A percentile compares a stretch with the other conserved stretches of the same genome.
These are phyloP conservation scores for Pythium coloratum DNA, from an alignment of 352 stramenopile genomes.

Conservation along the genomic window DNA sequence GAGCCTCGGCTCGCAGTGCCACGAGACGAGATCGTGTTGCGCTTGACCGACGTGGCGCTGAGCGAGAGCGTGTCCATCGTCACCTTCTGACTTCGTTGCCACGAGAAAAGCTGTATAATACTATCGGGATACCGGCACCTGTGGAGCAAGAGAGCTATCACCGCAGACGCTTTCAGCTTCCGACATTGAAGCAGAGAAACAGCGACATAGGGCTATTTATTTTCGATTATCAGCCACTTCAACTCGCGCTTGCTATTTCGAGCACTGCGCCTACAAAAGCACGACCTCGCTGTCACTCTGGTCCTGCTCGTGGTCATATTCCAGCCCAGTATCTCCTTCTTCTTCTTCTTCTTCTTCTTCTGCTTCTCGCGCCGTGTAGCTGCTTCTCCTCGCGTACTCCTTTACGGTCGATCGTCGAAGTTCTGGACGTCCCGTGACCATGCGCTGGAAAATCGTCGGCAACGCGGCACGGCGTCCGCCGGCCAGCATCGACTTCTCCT, in stretches of 20 bases:
- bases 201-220: neutral
- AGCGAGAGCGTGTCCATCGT: constrained; percentile 26
- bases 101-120: neutral
- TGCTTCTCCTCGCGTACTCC: constrained; percentile 19
- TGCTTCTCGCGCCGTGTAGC: constrained; percentile 17
- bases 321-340: neutral
- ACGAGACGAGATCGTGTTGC: constrained; percentile 40
- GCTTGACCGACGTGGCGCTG: constrained; percentile 23
- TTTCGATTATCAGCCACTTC: neutral
- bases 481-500: constrained; percentile 11
- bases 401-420: neutral
- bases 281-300: neutral
- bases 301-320: neutral
- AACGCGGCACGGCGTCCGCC: constrained; percentile 10
- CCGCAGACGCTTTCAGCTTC: neutral
- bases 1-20: constrained; percentile 31
- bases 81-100: neutral
- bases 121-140: too few species aligned
- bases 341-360: neutral
- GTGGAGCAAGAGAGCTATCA: neutral
- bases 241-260: neutral
- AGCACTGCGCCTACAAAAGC: neutral
- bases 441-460: constrained; percentile 26
- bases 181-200: too few species aligned
- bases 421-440: constrained; percentile 2